These are phyloP conservation scores for Epichloe elymi DNA, from an alignment of 2,329 filamentous ascomycete genomes.

Conservation along the genomic window DNA sequence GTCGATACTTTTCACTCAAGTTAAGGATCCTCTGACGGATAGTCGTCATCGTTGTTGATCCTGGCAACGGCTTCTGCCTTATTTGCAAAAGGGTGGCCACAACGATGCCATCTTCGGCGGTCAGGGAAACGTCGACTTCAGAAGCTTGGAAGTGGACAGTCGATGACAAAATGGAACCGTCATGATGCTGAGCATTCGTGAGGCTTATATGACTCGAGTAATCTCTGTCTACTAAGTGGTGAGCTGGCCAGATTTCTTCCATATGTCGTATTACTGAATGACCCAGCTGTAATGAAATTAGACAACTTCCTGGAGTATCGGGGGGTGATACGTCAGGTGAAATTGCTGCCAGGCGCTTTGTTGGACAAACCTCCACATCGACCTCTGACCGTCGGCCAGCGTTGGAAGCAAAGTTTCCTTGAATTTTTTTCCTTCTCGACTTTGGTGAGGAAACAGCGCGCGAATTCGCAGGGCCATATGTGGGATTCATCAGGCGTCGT, in stretches of 20 bases:
- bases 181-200: slow-evolving; percentile 20
- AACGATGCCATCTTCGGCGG: slow-evolving; percentile 55
- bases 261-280: slow-evolving; percentile 37
- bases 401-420: background rate
- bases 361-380: background rate
- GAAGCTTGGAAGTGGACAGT: slow-evolving; percentile 20
- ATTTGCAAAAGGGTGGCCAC: slow-evolving; percentile 58
- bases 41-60: slow-evolving; percentile 24
- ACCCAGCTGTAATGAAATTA: slow-evolving; percentile 38
- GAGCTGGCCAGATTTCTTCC: slow-evolving; percentile 31
- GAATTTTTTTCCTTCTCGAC: background rate
- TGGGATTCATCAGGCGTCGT: background rate
- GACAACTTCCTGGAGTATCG: slow-evolving; percentile 19
- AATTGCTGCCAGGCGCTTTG: background rate
- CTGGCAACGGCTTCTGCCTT: slow-evolving; percentile 56
- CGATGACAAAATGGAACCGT: background rate
- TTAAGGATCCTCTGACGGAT: slow-evolving; percentile 42
- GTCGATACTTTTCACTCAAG: slow-evolving; percentile 49
- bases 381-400: background rate
- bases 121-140: slow-evolving; percentile 63
- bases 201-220: slow-evolving; percentile 20
- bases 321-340: slow-evolving; percentile 9
- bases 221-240: slow-evolving; percentile 48
- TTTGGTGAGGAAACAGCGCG: background rate
- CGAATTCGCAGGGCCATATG: background rate